Evolutionary conservation across 305 asterid species (phyloP), one percentile per base, ranked within the genome.

Genomic region (Fraxinus dipetala): DNA sequence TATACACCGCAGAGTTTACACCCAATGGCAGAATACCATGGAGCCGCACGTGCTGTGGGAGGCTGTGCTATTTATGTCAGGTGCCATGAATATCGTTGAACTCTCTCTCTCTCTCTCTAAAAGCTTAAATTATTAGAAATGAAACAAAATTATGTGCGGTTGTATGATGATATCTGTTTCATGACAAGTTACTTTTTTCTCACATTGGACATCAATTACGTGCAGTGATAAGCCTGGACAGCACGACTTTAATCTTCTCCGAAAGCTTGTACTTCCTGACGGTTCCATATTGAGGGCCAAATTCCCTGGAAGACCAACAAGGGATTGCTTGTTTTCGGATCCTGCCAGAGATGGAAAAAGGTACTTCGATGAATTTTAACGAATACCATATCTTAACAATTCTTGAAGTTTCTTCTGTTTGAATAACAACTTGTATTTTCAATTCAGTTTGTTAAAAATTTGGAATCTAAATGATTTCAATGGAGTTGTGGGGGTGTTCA

Each of bases 11-110:
- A 93, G 97, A 95, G 98, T 45, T 82, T 93, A 88, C 98, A 95
- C 78, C 94, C 92, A 72, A 95, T 95, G 99, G 97, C 99, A 74
- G 99, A 94, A 75, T 95, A 94, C 79, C 99, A 95, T 36, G 98
- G 89, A 79, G 98, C 98, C 22, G 98, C 98, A 34, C 94, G 97
- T 6, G 98, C 97, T 0, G 95, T 95, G 54, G 99, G 99, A 16
- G 98, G 99, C 59, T 95, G 98, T 81, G 94, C 97, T 82, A 89
- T 95, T 67, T 95, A 95, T 24, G 97, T 94, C 87, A 95, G 98
- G 98, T 92, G 28, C 20, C 22, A 7, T 45, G 75, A 79, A 83
- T 34, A 26, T 54, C 18, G 45, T 72, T 13, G 45, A 70, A n/a
- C 11, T 5, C 35, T 30, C 3, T 69, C 43, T 30, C 61, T 43